Base-by-base conservation (phyloP, 176 grass and related monocot species). In the Saccharum officinarum region DNA sequence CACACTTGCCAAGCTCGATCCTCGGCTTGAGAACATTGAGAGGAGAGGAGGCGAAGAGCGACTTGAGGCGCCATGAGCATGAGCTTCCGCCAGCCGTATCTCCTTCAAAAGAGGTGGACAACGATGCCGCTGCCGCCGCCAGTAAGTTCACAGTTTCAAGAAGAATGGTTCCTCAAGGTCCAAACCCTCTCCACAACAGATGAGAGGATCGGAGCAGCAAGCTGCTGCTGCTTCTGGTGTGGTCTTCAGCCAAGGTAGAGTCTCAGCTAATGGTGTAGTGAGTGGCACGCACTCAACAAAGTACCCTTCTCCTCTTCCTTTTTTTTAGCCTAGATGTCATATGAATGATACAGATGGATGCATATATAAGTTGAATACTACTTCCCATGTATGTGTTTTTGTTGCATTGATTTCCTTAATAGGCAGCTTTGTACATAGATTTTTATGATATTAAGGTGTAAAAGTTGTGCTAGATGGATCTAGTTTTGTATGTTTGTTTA, bases 121-220 rank as follows among this genome's bases (percentile, higher is more conserved):
- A 10, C 7, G 30, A 5, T 1, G 31, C 3, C 3, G 22, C 4
- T 0, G 18, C 10, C 2, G 63, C 50, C 33, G 84, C 76, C 11
- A 38, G n/a, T 25, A 87, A 78, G 70, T 90, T 82, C 11, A 39
- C 82, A 25, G 85, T 92, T 22, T 95, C 93, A 28, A 57, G 69
- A 72, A 90, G 93, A 90, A 37, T 10, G 55, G 90, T 95, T 47
- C 93, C 90, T 78, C 90, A 85, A 78, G 93, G 93, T 22, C 93
- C 93, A 63, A 95, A 95, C 69, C 93, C 93, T 69, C 93, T 95
- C 44, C 93, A 95, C 80, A 95, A 92, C 81, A 91, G 88, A 87
- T 33, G 52, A 57, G 42, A 30, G 46, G 12, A 64, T 30, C 57
- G n/a, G 23, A 8, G n/a, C 69, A 72, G 7, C 41, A 14, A 16